Conservation (phyloP, 2,329 filamentous ascomycete species). For the Penicillium fuscoglaucum region DNA sequence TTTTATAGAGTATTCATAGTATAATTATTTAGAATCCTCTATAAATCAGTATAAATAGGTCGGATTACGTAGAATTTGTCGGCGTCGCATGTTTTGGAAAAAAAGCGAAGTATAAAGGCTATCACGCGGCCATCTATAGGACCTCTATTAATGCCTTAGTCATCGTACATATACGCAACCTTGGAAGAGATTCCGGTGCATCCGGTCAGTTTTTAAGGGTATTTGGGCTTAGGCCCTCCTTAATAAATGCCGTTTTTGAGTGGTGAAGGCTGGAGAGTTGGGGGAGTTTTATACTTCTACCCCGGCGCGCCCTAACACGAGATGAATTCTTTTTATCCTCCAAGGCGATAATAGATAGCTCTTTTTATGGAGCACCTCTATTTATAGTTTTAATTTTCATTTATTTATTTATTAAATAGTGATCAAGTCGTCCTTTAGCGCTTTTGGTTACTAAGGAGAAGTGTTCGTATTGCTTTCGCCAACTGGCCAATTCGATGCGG, state of each 20-base stretch:
- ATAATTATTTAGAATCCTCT: neutral
- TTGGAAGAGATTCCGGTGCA: neutral
- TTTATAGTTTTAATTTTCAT: neutral
- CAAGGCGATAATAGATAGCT: too few species aligned
- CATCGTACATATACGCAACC: neutral
- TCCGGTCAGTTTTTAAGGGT: neutral
- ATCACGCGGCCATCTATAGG: neutral
- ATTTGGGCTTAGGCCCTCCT: neutral
- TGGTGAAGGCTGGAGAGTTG: too few species aligned
- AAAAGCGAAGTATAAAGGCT: neutral
- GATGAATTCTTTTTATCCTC: neutral
- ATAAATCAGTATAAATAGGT: neutral
- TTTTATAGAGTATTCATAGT: neutral
- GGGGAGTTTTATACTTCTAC: neutral
- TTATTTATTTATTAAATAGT: neutral
- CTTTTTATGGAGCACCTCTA: too few species aligned
- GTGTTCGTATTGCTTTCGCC: neutral
- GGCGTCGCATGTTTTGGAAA: neutral
- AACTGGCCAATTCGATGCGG: neutral
- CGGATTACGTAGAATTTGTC: neutral
- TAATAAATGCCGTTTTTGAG: too few species aligned
- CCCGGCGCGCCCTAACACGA: neutral
- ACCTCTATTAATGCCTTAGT: neutral
- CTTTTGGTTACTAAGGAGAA: neutral
- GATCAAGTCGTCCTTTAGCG: accelerated